These are phyloP conservation scores for Microbotryomycetes sp. DNA, from an alignment of 1,284 basidiomycete genomes.

Conservation along the genomic window DNA sequence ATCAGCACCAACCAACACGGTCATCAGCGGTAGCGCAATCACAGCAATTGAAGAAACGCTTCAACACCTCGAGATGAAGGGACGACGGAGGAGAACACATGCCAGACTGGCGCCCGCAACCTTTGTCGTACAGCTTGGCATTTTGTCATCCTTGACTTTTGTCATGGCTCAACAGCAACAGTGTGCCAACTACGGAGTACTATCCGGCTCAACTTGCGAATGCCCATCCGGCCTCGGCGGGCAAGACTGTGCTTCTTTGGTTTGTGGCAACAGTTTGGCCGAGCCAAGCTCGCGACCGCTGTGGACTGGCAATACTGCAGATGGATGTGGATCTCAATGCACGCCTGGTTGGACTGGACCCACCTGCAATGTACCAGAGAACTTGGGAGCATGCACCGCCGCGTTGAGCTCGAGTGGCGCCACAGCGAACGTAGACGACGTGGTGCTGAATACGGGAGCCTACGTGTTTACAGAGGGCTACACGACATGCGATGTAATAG, in stretches of 20 bases:
- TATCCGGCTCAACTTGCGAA: slow-evolving; percentile 12
- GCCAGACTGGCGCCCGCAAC: too few species aligned
- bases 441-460: slow-evolving; percentile 25
- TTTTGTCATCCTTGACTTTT: too few species aligned
- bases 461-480: slow-evolving; percentile 35
- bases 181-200: slow-evolving; percentile 17
- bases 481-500: slow-evolving; percentile 64
- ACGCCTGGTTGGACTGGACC: slow-evolving; percentile 31
- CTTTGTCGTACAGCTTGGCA: too few species aligned
- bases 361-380: slow-evolving; percentile 30
- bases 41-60: too few species aligned
- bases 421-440: slow-evolving; percentile 7
- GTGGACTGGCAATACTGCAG: slow-evolving; percentile 13
- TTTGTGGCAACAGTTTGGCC: slow-evolving; percentile 32
- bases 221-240: slow-evolving; percentile 24
- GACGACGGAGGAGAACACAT: too few species aligned
- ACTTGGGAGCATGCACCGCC: slow-evolving; percentile 18
- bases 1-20: too few species aligned
- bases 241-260: slow-evolving; percentile 3
- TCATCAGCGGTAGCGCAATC: too few species aligned
- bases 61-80: too few species aligned
- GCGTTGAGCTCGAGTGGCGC: slow-evolving; percentile 10
- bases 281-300: slow-evolving; percentile 6
- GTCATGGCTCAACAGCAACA: neutral
- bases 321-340: slow-evolving; percentile 30